A percentile compares a stretch with the other conserved stretches of the same genome.
These are phyloP conservation scores for Cladochytrium tenue DNA, from an alignment of 371 early-diverging fungal species.

Conservation along the genomic window DNA sequence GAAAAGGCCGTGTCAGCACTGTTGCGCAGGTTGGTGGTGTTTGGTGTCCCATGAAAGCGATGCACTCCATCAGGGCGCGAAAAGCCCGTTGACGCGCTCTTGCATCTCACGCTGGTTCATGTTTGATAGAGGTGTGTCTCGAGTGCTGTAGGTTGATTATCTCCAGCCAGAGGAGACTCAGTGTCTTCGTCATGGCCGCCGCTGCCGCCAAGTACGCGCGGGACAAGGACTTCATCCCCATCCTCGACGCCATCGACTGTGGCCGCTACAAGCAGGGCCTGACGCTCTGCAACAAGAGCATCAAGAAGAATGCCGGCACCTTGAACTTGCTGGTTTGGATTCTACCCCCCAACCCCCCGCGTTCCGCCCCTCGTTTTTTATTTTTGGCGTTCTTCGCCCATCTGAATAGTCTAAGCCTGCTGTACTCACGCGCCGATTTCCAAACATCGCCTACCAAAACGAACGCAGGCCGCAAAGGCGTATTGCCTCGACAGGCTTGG, in stretches of 20 bases:
- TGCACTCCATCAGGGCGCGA: too few relatives aligned
- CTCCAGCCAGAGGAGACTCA: too few relatives aligned
- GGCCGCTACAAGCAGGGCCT: conserved; percentile 71
- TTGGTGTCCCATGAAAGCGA: too few relatives aligned
- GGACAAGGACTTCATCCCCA: conserved; percentile 10
- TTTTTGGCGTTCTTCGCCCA: too few relatives aligned
- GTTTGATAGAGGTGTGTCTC: too few relatives aligned
- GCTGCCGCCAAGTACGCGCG: neutral
- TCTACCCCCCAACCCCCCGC: neutral
- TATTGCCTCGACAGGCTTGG: conserved; percentile 71
- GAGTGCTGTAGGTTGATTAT: too few relatives aligned
- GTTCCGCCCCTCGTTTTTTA: neutral
- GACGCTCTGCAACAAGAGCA: conserved; percentile 64
- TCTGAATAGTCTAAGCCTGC: neutral
- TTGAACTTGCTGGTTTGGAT: conserved; percentile 54
- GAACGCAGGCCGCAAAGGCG: conserved; percentile 80
- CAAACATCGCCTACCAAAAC: neutral
- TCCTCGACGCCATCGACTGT: conserved; percentile 73
- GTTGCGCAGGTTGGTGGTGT: too few relatives aligned
- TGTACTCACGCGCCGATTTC: neutral
- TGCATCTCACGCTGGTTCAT: too few relatives aligned
- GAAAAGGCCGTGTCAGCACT: too few relatives aligned
- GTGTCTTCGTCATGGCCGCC: neutral
- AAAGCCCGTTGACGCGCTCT: too few relatives aligned
- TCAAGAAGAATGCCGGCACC: conserved; percentile 64